Base-by-base conservation (phyloP, 192 early-diverging fungal species). In the Backusella liffmaniae region DNA sequence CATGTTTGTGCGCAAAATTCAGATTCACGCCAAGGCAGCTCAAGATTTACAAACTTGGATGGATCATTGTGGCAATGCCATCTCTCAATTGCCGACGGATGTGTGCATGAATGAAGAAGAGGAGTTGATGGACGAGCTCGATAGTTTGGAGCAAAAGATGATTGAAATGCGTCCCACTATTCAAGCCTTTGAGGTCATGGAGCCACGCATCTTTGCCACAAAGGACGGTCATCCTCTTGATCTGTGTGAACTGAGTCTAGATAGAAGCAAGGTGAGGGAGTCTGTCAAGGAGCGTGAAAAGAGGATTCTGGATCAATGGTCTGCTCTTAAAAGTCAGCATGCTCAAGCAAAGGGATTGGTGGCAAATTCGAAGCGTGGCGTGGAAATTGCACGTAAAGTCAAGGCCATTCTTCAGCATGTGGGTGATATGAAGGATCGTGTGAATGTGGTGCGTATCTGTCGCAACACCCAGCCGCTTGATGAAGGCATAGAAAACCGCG, bases 241-340 rank as follows among this genome's bases (percentile, higher is more conserved):
- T 26, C 16, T 73, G 6, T 53, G 29, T 29, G 76, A 73, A 1
- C 30, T 78, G 10, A 26, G 67, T 35, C 18, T 79, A 2, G 70
- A 76, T 18, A 15, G 34, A 16, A 59, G 37, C 34, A 62, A 69
- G 6, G 65, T 76, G 10, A 39, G 35, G 65, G 72, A 67, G 21
- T 67, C 76, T 15, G 59, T 82, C 21, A 23, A 75, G 15, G 39
- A 73, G 16, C 75, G 80, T 30, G 76, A 82, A 34, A 70, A 72
- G 9, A 26, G 42, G 15, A 73, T 84, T 13, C 39, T 84, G 21
- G 74, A 77, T 7, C 72, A 79, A 46, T 85, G 84, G 84, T 30
- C 77, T 59, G 67, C 53, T 2, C 67, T 85, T 1, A 79, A 76
- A 36, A 44, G 78, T 13, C 72, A 78, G 30, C 66, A 78, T 4